Percentiles rank a stretch among this genome's conserved stretches.
phyloP scores from a whole-genome alignment of 768 basidiomycete species.

The Lactarius sanguifluus region DNA sequence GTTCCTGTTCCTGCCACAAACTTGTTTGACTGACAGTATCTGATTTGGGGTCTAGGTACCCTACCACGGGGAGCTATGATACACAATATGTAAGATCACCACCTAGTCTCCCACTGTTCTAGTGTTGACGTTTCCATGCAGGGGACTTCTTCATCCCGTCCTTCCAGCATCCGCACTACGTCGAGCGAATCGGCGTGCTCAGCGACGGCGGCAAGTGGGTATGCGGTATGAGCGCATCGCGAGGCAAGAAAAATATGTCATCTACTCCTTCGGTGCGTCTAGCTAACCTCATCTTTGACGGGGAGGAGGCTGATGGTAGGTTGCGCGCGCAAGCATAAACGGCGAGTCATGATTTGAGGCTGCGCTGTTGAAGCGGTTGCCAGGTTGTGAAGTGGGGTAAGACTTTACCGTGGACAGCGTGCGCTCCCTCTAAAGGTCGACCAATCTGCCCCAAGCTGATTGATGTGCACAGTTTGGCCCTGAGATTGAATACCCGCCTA shows the following conservation, averaged over 20 bases:
- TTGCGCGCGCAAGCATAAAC: too few relatives aligned
- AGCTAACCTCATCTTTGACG: too few relatives aligned
- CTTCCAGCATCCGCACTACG: conserved; percentile 49
- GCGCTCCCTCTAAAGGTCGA: not conserved
- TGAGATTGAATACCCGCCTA: conserved; percentile 38
- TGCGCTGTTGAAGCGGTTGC: too few relatives aligned
- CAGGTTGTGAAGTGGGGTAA: too few relatives aligned
- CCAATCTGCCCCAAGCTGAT: not conserved
- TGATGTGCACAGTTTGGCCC: conserved; percentile 43
- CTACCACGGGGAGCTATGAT: not conserved
- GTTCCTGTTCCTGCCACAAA: not conserved
- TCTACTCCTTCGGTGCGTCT: conserved; percentile 49
- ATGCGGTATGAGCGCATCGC: conserved; percentile 49
- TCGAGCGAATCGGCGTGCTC: conserved; percentile 49
- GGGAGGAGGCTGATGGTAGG: too few relatives aligned
- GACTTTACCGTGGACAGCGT: too few relatives aligned
- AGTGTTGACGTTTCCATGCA: not conserved
- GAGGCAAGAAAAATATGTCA: conserved; percentile 47
- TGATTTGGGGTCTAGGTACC: conserved; percentile 10
- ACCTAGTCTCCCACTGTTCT: too few relatives aligned
- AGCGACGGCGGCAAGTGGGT: conserved; percentile 59
- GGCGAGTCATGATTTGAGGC: too few relatives aligned
- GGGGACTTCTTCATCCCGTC: conserved; percentile 56
- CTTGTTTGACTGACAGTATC: not conserved
- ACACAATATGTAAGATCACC: conserved; percentile 3